phyloP scores from a whole-genome alignment of 2,329 filamentous ascomycete genomes.

The Colletotrichum sp. region DNA sequence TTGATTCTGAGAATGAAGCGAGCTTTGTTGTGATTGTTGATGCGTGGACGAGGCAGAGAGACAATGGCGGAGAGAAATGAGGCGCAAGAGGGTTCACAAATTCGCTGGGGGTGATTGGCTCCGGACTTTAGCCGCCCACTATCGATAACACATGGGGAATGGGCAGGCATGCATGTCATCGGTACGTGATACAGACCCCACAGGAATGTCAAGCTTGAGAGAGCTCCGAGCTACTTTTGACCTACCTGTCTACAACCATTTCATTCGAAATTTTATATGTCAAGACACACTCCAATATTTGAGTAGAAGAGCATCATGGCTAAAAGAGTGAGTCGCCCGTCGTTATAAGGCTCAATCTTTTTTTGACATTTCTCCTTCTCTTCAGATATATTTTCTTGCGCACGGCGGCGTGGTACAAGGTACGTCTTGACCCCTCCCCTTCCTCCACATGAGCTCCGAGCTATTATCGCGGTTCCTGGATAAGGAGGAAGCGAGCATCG shows the following conservation, averaged over 20 bases:
- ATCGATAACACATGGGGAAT: background rate
- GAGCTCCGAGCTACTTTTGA: slow-evolving; percentile 20
- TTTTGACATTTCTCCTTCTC: background rate
- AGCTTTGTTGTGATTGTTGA: background rate
- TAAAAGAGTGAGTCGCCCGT: slow-evolving; percentile 34
- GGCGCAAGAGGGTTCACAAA: background rate
- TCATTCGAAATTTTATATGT: background rate
- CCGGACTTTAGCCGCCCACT: background rate
- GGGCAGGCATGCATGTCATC: background rate
- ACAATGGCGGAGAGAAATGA: background rate
- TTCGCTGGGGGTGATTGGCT: background rate
- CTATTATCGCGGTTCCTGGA: slow-evolving; percentile 5
- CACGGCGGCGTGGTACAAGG: slow-evolving; percentile 73
- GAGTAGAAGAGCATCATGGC: slow-evolving; percentile 28
- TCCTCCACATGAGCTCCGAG: slow-evolving; percentile 38
- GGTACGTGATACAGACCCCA: background rate
- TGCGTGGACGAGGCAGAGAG: background rate
- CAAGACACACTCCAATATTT: background rate
- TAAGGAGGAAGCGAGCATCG: background rate
- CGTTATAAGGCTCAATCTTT: background rate
- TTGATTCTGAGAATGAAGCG: background rate
- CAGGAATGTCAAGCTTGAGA: background rate
- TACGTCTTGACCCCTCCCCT: slow-evolving; percentile 54
- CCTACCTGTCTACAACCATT: background rate
- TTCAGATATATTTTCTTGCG: slow-evolving; percentile 67